Conservation (phyloP, 73 alveolate species). For the Diophrys sp. region DNA sequence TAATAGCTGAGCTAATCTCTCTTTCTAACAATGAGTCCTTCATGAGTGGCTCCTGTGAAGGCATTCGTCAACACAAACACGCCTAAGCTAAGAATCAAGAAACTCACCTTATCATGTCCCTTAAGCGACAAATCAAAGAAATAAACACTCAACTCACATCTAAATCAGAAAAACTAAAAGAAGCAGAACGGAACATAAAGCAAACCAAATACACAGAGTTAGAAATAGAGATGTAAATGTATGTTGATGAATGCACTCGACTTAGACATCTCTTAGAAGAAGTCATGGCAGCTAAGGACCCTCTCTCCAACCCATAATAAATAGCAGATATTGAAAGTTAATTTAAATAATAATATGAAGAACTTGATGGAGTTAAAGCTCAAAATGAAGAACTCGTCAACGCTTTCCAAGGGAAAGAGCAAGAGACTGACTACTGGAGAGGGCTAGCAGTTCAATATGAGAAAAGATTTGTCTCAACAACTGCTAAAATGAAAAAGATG, state of each 20-base stretch:
- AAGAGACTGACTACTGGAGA: neutral
- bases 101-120: neutral
- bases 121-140: neutral
- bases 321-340: slow-evolving; percentile 26
- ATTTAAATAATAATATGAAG: neutral
- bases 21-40: neutral
- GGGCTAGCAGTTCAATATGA: too few species aligned
- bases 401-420: neutral
- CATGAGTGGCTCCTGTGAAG: neutral
- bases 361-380: neutral
- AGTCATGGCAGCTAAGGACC: slow-evolving; percentile 44
- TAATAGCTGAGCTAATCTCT: neutral
- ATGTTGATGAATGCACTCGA: slow-evolving; percentile 70
- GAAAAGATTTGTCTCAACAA: too few species aligned
- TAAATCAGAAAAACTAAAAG: neutral
- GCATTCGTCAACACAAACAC: neutral
- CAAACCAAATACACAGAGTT: slow-evolving; percentile 50
- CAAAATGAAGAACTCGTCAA: neutral
- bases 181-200: slow-evolving; percentile 34
- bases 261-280: slow-evolving; percentile 55
- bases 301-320: slow-evolving; percentile 58
- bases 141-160: neutral
- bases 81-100: neutral
- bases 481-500: too few species aligned
- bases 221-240: slow-evolving; percentile 58